Evolutionary conservation across 106 monocot genomes (phyloP).

Genomic region (Platanthera zijinensis): DNA sequence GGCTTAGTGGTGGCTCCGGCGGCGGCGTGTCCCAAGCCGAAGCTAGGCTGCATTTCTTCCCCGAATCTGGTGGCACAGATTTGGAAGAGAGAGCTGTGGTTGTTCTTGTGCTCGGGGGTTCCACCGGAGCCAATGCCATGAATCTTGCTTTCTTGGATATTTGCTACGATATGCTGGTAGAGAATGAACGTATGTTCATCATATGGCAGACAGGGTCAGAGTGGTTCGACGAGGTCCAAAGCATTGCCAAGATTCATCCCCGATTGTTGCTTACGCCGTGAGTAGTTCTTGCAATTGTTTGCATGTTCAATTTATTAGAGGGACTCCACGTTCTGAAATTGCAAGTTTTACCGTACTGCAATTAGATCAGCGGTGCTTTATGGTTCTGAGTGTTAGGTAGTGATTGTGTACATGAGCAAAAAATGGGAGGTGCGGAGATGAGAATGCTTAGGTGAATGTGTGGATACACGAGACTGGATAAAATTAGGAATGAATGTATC

Average conservation of each 20-base stretch:
- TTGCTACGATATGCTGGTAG: constrained; percentile 18
- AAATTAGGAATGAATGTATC: too few species aligned
- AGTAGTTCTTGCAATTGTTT: background rate
- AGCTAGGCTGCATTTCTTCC: constrained; percentile 31
- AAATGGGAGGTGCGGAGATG: too few species aligned
- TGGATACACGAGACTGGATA: too few species aligned
- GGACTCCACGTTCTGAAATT: background rate
- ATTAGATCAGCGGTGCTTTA: too few species aligned
- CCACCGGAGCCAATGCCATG: constrained; percentile 23
- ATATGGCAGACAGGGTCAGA: constrained; percentile 42
- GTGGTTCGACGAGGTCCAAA: constrained; percentile 28
- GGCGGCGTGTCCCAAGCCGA: constrained; percentile 13
- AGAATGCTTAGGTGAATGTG: too few species aligned
- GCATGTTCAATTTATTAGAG: background rate
- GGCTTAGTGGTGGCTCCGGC: constrained; percentile 1
- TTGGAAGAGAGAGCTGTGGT: constrained; percentile 11
- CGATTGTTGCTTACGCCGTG: constrained; percentile 27
- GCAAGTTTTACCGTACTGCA: too few species aligned
- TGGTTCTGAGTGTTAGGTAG: too few species aligned
- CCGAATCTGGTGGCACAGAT: background rate
- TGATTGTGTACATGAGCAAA: too few species aligned
- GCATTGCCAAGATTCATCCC: constrained; percentile 19
- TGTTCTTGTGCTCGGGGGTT: constrained; percentile 38
- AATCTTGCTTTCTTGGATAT: constrained; percentile 28
- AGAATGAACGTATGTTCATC: constrained; percentile 19